Evolutionary conservation across 805 yeast genomes (phyloP).

Genomic region (Danielia oregonensis): DNA sequence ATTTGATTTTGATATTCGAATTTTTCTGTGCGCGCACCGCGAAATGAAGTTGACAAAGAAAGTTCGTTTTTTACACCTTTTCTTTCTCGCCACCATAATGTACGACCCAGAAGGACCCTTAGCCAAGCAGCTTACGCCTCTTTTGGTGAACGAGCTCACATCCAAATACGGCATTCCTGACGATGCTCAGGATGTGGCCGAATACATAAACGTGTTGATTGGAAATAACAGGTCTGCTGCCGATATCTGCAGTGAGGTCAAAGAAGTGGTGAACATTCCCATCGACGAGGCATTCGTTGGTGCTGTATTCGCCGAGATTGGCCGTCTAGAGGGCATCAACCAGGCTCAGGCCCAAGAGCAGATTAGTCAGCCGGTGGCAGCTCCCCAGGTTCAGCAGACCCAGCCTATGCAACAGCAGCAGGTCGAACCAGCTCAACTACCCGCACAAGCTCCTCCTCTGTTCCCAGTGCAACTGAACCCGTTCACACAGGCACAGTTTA

Average conservation of each 20-base stretch:
- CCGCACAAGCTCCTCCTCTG: not conserved
- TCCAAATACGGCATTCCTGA: slow-evolving; percentile 33
- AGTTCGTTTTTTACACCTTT: not conserved
- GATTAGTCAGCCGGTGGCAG: not conserved
- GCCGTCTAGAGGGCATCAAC: slow-evolving; percentile 8
- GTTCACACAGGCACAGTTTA: slow-evolving; percentile 2
- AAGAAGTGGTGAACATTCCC: slow-evolving; percentile 57
- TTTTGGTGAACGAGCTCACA: slow-evolving; percentile 32
- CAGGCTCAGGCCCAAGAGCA: not conserved
- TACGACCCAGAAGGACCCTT: slow-evolving; percentile 40
- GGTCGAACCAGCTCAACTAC: not conserved
- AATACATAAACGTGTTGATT: slow-evolving; percentile 66
- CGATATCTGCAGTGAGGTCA: slow-evolving; percentile 59
- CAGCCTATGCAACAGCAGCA: not conserved
- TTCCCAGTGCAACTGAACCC: slow-evolving; percentile 1
- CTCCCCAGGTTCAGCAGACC: not conserved
- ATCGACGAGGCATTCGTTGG: slow-evolving; percentile 57
- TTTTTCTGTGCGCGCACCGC: slow-evolving; percentile 3
- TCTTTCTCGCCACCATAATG: slow-evolving; percentile 12
- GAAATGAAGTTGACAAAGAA: too few relatives aligned
- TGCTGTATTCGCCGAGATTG: slow-evolving; percentile 55
- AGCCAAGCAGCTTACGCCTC: slow-evolving; percentile 32
- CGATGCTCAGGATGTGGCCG: slow-evolving; percentile 48
- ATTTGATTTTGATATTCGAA: not conserved
- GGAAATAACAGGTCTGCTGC: slow-evolving; percentile 61